Conservation (phyloP, 768 basidiomycete genomes). For the Chlorophyllum brunneum region DNA sequence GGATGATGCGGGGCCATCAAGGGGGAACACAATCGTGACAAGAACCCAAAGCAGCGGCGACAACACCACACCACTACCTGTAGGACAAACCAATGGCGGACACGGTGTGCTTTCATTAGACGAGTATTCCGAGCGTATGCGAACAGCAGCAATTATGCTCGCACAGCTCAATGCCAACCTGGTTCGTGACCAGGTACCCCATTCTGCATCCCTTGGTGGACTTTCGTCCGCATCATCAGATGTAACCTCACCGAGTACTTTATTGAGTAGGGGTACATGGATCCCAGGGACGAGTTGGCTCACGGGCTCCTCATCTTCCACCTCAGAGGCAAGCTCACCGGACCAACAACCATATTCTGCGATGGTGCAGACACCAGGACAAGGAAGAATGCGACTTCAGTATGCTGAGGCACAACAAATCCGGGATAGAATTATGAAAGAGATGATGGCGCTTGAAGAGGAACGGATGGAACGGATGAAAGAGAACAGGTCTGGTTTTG, state of each 20-base stretch:
- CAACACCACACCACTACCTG: not conserved
- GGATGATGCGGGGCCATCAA: conserved; percentile 16
- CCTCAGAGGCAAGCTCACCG: conserved; percentile 8
- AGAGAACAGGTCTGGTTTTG: conserved; percentile 65
- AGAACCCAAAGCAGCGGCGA: not conserved
- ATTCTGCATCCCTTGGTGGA: conserved; percentile 14
- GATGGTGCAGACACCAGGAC: conserved; percentile 1
- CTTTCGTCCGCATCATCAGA: conserved; percentile 16
- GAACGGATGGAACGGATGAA: conserved; percentile 94
- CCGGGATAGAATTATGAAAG: conserved; percentile 93
- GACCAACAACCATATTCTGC: not conserved
- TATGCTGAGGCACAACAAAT: conserved; percentile 85
- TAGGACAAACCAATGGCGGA: conserved; percentile 14
- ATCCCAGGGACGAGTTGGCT: conserved; percentile 57
- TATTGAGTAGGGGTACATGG: conserved; percentile 33
- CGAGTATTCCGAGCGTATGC: conserved; percentile 98
- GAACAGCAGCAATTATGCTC: conserved; percentile 97
- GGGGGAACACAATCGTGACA: not conserved
- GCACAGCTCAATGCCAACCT: conserved; percentile 89
- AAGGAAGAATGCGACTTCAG: conserved; percentile 69
- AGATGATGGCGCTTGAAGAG: conserved; percentile 96
- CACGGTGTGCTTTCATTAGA: conserved; percentile 68
- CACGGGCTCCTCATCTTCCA: conserved; percentile 17
- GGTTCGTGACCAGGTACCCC: conserved; percentile 39
- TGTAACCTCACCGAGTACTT: not conserved